Conservation (phyloP, 805 yeast genomes). For the Teunomyces aglyptinius region DNA sequence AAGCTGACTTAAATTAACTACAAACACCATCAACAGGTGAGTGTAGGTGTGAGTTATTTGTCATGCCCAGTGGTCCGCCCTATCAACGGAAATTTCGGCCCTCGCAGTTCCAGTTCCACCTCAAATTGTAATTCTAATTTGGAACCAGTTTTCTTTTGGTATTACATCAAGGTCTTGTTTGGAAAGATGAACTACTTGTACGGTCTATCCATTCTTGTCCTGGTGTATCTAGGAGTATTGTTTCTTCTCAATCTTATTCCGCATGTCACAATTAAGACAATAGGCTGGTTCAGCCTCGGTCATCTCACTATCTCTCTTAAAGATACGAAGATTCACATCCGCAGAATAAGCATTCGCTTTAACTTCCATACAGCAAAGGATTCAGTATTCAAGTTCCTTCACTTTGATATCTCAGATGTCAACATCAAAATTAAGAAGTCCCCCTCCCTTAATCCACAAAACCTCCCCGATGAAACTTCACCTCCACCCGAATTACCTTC, state of each 20-base stretch:
- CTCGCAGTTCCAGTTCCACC: neutral
- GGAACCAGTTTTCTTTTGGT: neutral
- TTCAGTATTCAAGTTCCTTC: constrained; percentile 26
- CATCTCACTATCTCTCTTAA: constrained; percentile 21
- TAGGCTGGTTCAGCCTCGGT: constrained; percentile 31
- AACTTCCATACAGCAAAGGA: constrained; percentile 20
- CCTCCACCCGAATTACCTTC: constrained; percentile 2
- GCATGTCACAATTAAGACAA: constrained; percentile 21
- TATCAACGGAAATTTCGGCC: neutral
- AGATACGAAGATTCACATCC: constrained; percentile 14
- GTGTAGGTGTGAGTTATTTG: too few species aligned
- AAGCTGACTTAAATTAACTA: too few species aligned
- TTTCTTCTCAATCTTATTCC: constrained; percentile 25
- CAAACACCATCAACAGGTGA: too few species aligned
- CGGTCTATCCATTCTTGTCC: constrained; percentile 3
- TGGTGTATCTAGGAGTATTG: constrained; percentile 17
- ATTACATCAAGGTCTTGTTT: neutral
- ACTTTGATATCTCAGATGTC: constrained; percentile 25
- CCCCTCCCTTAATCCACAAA: neutral
- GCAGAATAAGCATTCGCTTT: constrained; percentile 19
- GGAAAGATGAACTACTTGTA: constrained; percentile 1
- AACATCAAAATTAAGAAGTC: constrained; percentile 6
- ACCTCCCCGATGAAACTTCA: constrained; percentile 8
- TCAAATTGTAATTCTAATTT: neutral
- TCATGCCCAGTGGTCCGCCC: neutral